These are phyloP conservation scores for Calonectria montana DNA, from an alignment of 2,329 filamentous ascomycete genomes.

Conservation along the genomic window DNA sequence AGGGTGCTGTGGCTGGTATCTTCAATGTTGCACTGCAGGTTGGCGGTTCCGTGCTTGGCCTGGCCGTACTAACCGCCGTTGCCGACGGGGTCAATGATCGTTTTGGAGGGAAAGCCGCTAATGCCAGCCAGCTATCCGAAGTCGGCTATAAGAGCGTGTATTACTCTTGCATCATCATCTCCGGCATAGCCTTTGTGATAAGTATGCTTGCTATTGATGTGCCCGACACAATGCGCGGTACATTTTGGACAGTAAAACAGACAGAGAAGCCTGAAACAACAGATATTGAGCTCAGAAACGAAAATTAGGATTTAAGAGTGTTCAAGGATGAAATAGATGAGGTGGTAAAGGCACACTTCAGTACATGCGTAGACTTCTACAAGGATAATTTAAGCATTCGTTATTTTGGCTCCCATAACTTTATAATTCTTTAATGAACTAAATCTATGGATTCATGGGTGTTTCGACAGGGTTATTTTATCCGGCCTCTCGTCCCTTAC, in stretches of 20 bases:
- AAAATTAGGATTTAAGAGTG: background rate
- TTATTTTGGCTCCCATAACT: background rate
- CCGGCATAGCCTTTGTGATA: background rate
- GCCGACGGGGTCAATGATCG: background rate
- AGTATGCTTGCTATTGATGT: background rate
- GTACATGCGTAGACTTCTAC: background rate
- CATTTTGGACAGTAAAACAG: background rate
- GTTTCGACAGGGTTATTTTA: too few species aligned
- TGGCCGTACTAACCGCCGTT: background rate
- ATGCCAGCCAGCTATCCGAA: background rate
- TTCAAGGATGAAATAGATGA: background rate
- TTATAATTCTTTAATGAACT: background rate
- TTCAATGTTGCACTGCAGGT: slow-evolving; percentile 8
- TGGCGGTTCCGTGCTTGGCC: background rate
- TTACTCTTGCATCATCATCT: background rate
- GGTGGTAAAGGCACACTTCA: background rate
- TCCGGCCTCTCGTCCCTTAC: too few species aligned
- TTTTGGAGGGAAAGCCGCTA: background rate
- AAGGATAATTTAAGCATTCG: background rate
- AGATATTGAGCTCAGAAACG: background rate
- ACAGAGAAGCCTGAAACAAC: background rate
- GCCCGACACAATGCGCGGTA: background rate
- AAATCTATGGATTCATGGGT: too few species aligned
- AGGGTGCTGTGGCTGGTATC: background rate
- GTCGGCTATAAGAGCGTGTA: background rate